Percentiles rank a stretch among this genome's conserved stretches.
These are phyloP conservation scores for Prunus fruticosa DNA, from an alignment of 306 rosid species.

Conservation along the genomic window DNA sequence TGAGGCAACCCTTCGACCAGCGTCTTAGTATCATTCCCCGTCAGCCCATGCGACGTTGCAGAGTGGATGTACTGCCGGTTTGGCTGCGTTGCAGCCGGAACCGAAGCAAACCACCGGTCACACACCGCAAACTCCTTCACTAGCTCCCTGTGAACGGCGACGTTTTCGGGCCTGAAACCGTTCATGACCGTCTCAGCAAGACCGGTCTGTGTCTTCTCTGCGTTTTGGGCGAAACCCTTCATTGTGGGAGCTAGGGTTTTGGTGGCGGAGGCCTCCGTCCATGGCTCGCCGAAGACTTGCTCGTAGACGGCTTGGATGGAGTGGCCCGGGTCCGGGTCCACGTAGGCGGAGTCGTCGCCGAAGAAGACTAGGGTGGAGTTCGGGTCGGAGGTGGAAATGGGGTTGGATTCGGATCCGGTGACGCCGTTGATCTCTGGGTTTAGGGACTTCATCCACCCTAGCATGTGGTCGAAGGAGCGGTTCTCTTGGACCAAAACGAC, in stretches of 20 bases:
- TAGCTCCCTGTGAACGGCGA: conserved; percentile 50
- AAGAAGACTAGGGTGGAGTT: conserved; percentile 36
- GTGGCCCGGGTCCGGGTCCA: conserved; percentile 80
- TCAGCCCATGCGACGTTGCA: conserved; percentile 69
- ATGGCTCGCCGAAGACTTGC: conserved; percentile 72
- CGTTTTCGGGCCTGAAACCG: conserved; percentile 56
- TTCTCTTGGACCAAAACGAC: conserved; percentile 90
- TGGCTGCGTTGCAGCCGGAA: conserved; percentile 76
- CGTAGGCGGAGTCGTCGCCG: conserved; percentile 41
- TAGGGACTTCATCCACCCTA: conserved; percentile 81
- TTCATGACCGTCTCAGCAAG: conserved; percentile 61
- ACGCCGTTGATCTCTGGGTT: conserved; percentile 71
- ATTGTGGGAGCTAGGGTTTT: conserved; percentile 42
- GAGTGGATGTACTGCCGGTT: conserved; percentile 76
- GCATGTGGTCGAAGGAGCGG: conserved; percentile 88
- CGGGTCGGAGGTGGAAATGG: conserved; percentile 44
- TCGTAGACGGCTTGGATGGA: conserved; percentile 67
- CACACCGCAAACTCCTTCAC: conserved; percentile 70
- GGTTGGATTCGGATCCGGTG: conserved; percentile 47
- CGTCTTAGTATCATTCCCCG: conserved; percentile 45
- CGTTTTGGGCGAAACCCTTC: conserved; percentile 72
- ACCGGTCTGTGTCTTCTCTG: conserved; percentile 29
- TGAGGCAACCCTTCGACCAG: conserved; percentile 72
- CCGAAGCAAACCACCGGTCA: conserved; percentile 76
- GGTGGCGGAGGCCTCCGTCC: conserved; percentile 49